A percentile compares a stretch with the other conserved stretches of the same genome.
phyloP scores from a whole-genome alignment of 1,139 yeast species.

The Lodderomyces oxycetoniae region DNA sequence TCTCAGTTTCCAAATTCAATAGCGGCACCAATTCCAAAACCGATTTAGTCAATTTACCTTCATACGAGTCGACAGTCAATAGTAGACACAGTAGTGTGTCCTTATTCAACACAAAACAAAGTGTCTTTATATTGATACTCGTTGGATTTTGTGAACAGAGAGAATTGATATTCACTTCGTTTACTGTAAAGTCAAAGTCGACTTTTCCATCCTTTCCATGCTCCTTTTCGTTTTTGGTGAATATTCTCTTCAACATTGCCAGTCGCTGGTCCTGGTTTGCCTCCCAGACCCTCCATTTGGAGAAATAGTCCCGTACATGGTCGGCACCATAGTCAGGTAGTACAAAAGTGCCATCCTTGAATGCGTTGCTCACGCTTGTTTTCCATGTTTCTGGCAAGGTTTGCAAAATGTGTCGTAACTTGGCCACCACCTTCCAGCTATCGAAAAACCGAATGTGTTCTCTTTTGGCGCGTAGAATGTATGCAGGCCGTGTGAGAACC shows the following conservation, averaged over 20 bases:
- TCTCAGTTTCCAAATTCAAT: too few species aligned
- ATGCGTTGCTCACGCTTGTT: conserved; percentile 18
- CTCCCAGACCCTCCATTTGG: conserved; percentile 94
- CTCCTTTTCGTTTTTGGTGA: too few species aligned
- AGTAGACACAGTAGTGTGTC: too few species aligned
- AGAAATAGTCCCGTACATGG: conserved; percentile 54
- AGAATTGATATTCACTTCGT: neutral
- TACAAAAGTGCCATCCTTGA: conserved; percentile 24
- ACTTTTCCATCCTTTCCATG: too few species aligned
- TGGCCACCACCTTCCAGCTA: conserved; percentile 80
- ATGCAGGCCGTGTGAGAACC: conserved; percentile 85
- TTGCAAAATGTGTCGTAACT: conserved; percentile 68
- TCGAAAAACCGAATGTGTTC: conserved; percentile 77
- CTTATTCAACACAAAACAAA: too few species aligned
- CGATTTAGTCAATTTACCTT: conserved; percentile 18
- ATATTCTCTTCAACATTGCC: conserved; percentile 46
- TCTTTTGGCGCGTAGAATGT: conserved; percentile 63
- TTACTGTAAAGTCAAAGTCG: conserved; percentile 1
- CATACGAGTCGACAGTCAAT: too few species aligned
- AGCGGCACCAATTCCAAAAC: conserved; percentile 1
- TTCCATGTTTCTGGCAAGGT: conserved; percentile 57
- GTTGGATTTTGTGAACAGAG: conserved; percentile 7
- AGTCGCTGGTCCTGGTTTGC: conserved; percentile 45
- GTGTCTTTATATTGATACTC: conserved; percentile 20
- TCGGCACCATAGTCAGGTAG: conserved; percentile 51